These are phyloP conservation scores for Lablab purpureus DNA, from an alignment of 306 rosid genomes.

Conservation along the genomic window DNA sequence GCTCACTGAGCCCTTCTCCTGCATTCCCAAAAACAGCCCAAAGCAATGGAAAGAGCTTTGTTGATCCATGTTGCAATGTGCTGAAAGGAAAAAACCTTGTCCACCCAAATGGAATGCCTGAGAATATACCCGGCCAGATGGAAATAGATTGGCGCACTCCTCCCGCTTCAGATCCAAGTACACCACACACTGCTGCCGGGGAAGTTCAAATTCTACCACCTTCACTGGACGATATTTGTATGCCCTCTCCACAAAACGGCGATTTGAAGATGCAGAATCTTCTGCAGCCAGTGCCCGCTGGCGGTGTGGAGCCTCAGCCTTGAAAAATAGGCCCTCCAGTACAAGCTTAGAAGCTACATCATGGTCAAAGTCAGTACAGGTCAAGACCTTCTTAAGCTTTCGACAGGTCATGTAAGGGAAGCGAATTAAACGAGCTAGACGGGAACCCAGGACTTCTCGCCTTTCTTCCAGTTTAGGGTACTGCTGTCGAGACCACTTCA, in stretches of 20 bases:
- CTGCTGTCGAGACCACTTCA: constrained; percentile 87
- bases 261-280: constrained; percentile 65
- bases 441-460: constrained; percentile 72
- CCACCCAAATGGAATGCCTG: constrained; percentile 99
- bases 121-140: constrained; percentile 96
- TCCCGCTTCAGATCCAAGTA: constrained; percentile 94
- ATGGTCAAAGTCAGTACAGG: constrained; percentile 86
- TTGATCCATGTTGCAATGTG: constrained; percentile 99
- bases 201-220: constrained; percentile 95
- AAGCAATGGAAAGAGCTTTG: constrained; percentile 95
- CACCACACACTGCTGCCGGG: constrained; percentile 93
- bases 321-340: constrained; percentile 88
- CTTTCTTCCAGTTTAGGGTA: constrained; percentile 82
- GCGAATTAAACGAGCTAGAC: constrained; percentile 84
- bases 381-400: constrained; percentile 89
- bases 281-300: constrained; percentile 84
- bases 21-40: constrained; percentile 97
- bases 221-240: constrained; percentile 96
- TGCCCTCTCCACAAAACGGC: constrained; percentile 90
- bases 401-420: constrained; percentile 94
- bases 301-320: constrained; percentile 95
- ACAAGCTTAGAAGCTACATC: constrained; percentile 89
- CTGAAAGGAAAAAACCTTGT: constrained; percentile 95
- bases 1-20: constrained; percentile 92
- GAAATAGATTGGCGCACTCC: constrained; percentile 76